A percentile compares a stretch with the other conserved stretches of the same genome.
Evolutionary conservation across 345 rosid genomes (phyloP).

Genomic region (Geranium rotundifolium): DNA sequence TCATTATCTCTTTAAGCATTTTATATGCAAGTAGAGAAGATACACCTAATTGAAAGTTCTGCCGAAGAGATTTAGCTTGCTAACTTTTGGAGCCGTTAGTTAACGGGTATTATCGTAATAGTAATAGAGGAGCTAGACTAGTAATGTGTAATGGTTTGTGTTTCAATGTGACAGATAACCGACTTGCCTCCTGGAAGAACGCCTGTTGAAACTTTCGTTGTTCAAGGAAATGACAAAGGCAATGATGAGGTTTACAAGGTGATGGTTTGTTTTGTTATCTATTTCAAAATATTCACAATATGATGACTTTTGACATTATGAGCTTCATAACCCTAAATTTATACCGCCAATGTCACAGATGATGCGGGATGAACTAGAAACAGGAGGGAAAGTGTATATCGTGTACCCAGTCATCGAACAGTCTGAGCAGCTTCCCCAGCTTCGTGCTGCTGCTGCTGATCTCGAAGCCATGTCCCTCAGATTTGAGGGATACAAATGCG

Average conservation of each 20-base stretch:
- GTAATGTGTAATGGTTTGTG: conserved; percentile 2
- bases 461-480: conserved; percentile 44
- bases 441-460: conserved; percentile 82
- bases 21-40: no score
- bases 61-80: no score
- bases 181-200: conserved; percentile 89
- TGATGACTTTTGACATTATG: not conserved
- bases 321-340: no score
- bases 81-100: no score
- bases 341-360: conserved; percentile 31
- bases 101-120: no score
- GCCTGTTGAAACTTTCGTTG: conserved; percentile 64
- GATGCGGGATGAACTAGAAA: conserved; percentile 66
- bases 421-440: conserved; percentile 91
- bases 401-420: conserved; percentile 86
- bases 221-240: conserved; percentile 55
- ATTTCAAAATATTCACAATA: not conserved
- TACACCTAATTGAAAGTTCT: no score
- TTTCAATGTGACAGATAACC: conserved; percentile 52
- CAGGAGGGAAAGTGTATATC: conserved; percentile 71
- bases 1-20: no score
- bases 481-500: conserved; percentile 58
- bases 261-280: conserved; percentile 7
- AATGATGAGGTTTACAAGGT: conserved; percentile 63
- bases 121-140: no score